phyloP scores from a whole-genome alignment of 495 filamentous ascomycete species.

The Penicillium chermesinum region DNA sequence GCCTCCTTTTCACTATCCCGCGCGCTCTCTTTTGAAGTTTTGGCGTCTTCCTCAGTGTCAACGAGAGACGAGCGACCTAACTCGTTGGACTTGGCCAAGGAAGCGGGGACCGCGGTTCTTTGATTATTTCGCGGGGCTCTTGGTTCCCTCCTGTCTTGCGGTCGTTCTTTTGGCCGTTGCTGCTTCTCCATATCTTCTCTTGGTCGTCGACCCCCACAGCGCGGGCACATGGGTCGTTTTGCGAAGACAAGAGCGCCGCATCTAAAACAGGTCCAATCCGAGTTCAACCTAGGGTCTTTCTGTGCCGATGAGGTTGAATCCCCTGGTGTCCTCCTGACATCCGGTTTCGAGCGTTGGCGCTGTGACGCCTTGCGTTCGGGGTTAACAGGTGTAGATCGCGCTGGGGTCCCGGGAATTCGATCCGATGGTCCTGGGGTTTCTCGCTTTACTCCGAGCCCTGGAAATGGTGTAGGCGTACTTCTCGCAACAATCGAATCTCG shows the following conservation, averaged over 20 bases:
- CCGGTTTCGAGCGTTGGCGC: not conserved
- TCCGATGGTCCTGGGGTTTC: not conserved
- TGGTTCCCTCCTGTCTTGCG: no score
- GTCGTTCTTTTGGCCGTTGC: not conserved
- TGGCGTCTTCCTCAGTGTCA: slow-evolving; percentile 3
- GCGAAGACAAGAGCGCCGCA: not conserved
- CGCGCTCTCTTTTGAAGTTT: not conserved
- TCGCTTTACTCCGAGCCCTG: not conserved
- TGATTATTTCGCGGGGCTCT: no score
- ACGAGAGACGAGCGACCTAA: slow-evolving; percentile 13
- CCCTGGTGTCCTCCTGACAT: not conserved
- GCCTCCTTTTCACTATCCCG: not conserved
- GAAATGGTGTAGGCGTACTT: slow-evolving; percentile 6
- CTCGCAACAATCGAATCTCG: slow-evolving; percentile 26
- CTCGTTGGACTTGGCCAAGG: slow-evolving; percentile 20
- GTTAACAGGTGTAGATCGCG: no score
- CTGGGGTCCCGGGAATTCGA: not conserved
- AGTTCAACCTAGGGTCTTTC: not conserved
- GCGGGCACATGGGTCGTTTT: not conserved
- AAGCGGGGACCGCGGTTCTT: no score
- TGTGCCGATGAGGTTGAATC: not conserved
- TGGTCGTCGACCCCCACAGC: not conserved
- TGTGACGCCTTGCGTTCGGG: no score
- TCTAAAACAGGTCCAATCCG: not conserved
- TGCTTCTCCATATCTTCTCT: not conserved